Base-by-base conservation (phyloP, 2,329 filamentous ascomycete species). In the Cladophialophora exuberans region DNA sequence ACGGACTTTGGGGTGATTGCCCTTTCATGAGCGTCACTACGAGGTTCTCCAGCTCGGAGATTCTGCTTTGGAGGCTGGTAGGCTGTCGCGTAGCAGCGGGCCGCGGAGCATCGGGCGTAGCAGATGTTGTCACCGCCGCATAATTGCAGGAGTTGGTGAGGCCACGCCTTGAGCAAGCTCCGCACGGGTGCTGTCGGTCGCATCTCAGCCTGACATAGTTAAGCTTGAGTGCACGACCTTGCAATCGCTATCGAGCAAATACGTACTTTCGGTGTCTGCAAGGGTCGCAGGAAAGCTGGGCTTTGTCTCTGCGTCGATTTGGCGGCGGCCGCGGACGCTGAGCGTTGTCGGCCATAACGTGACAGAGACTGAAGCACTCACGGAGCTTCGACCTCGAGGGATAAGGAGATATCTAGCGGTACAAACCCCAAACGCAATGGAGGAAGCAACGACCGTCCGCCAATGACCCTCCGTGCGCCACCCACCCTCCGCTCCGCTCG, bases 1-100 rank as follows among this genome's bases (percentile, higher is more conserved):
- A 52, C 41, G 59, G 60, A 60, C 39, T 61, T 58, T 55, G 56
- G 36, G 59, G 55, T 45, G 56, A 54, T 52, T 60, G 57, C 42
- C 52, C 53, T 62, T 64, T 80, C 78, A 82, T 82, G 50, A 83
- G 65, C 11, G 79, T 80, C 48, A 83, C 71, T 44, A 83, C 81
- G 56, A 83, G 70, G 55, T 76, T 77, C 69, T 83, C 81, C 45
- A 83, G 72, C 52, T 80, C 38, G 47, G 55, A 56, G 35, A 67
- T 63, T 60, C 64, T 58, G 54, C 55, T 61, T 57, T 65, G 60
- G 52, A 65, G 51, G 52, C 47, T 66, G 59, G 43, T 66, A 62
- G 67, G 62, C 64, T 54, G 62, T 68, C 44, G 65, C 56, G 64
- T 53, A 67, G 46, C 57, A 56, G 56, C 52, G 43, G 47, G 39